Conservation (phyloP, 176 grass and related monocot genomes). For the Ananas comosus region DNA sequence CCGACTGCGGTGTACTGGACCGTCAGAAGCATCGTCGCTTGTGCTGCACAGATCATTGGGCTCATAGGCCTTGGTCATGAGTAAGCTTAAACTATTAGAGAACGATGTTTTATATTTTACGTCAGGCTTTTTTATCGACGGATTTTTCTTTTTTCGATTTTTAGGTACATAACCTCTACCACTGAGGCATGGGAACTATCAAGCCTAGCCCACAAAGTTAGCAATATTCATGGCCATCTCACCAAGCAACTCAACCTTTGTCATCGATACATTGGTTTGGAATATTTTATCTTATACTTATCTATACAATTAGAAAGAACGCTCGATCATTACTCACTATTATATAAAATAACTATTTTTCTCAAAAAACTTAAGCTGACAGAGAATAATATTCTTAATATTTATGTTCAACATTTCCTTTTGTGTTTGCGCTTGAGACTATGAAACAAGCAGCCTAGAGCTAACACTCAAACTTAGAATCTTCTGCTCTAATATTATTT, state of each 20-base stretch:
- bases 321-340: background rate
- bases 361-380: no score
- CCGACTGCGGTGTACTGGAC: slow-evolving; percentile 42
- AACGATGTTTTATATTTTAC: background rate
- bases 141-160: background rate
- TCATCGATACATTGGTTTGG: slow-evolving; percentile 26
- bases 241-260: slow-evolving; percentile 26
- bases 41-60: slow-evolving; percentile 30
- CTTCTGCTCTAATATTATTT: no score
- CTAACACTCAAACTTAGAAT: background rate
- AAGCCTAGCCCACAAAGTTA: slow-evolving; percentile 40
- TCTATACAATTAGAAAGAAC: no score
- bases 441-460: no score
- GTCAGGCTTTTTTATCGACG: background rate
- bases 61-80: slow-evolving; percentile 33
- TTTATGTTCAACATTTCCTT: no score
- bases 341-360: background rate
- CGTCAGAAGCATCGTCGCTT: slow-evolving; percentile 31
- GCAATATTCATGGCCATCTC: slow-evolving; percentile 34
- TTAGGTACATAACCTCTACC: slow-evolving; percentile 31
- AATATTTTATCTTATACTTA: no score
- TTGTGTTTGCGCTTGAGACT: no score
- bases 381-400: no score
- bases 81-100: slow-evolving; percentile 4
- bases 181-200: slow-evolving; percentile 45